Evolutionary conservation across 495 filamentous ascomycete genomes (phyloP), one percentile per base, ranked within the genome.

Genomic region (Apodospora peruviana): DNA sequence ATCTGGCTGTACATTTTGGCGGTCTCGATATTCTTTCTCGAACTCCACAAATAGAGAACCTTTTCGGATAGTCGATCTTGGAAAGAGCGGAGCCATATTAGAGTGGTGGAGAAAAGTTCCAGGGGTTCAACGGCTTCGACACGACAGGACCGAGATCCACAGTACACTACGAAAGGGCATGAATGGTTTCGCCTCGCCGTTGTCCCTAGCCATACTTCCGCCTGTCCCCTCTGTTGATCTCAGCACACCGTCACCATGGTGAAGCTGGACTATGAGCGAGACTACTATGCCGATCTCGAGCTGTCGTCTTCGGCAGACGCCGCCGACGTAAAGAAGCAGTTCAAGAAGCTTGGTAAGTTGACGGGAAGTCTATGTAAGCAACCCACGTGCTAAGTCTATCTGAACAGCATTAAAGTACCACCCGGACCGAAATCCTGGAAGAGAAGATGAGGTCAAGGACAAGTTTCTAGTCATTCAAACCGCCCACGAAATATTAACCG

Each of bases 221-320:
- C 4, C 21, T 23, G 7, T 9, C 37, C 18, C 4, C 7, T 35
- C 29, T 22, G 3, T 34, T 38, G 24, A 34, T 47, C 45, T 50
- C 43, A 12, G 25, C 21, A 38, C 43, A 12, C 22, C 23, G 54
- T 58, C 65, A 82, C 54, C 34, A 91, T 91, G 87, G 85, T 83
- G 50, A 89, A 87, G 68, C 68, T 78, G 46, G 87, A 91, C 53
- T 72, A 80, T 51, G 76, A 75, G 50, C 77, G 79, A 58, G 83
- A 96, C 67, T 96, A 95, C 72, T 96, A 96, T 67, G 80, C 81
- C 36, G 90, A 95, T 68, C 75, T 96, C 24, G 87, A 85, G 43
- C 62, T 95, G 10, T 57, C 73, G 0, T 64, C 79, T 7, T 73
- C 69, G 48, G 87, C 86, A 29, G 80, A 85, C 51, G 56, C 74